Evolutionary conservation across 2,329 filamentous ascomycete species (phyloP).

Genomic region (Diplodia intermedia): DNA sequence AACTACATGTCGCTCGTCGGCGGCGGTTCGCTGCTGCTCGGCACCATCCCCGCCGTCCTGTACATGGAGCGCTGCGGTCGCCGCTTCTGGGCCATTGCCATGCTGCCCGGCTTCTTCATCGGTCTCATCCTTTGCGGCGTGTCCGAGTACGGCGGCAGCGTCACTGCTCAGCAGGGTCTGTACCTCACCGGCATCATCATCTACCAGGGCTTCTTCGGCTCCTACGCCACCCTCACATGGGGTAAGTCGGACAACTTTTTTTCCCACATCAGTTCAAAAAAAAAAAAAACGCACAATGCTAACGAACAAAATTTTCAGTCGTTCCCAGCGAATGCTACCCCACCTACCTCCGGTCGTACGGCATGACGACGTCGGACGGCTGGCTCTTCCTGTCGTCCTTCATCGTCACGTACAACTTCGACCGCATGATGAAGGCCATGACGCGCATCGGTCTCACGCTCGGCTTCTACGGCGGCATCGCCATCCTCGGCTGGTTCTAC

Average conservation of each 20-base stretch:
- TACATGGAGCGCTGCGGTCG: slow-evolving; percentile 76
- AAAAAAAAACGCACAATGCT: not conserved
- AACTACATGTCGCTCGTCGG: slow-evolving; percentile 80
- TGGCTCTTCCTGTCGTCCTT: slow-evolving; percentile 75
- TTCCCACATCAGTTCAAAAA: not conserved
- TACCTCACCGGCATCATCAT: slow-evolving; percentile 71
- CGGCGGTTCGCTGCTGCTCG: slow-evolving; percentile 70
- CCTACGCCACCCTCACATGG: slow-evolving; percentile 47
- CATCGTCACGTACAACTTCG: slow-evolving; percentile 78
- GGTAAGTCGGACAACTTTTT: slow-evolving; percentile 2
- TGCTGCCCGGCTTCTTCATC: slow-evolving; percentile 75
- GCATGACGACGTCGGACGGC: slow-evolving; percentile 74
- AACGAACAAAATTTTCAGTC: slow-evolving; percentile 30
- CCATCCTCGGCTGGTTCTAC: slow-evolving; percentile 73
- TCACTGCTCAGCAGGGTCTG: slow-evolving; percentile 61
- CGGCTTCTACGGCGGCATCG: slow-evolving; percentile 78
- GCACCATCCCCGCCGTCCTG: slow-evolving; percentile 71
- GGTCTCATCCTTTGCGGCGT: slow-evolving; percentile 71
- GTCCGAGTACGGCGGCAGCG: slow-evolving; percentile 64
- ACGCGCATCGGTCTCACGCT: slow-evolving; percentile 68
- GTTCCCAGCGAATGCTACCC: slow-evolving; percentile 72
- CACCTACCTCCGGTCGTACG: slow-evolving; percentile 74
- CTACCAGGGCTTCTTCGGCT: slow-evolving; percentile 48
- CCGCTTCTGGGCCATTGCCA: slow-evolving; percentile 76
- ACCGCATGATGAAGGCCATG: slow-evolving; percentile 72